phyloP scores from a whole-genome alignment of 2,329 filamentous ascomycete genomes.

The Hymenoscyphus linearis region DNA sequence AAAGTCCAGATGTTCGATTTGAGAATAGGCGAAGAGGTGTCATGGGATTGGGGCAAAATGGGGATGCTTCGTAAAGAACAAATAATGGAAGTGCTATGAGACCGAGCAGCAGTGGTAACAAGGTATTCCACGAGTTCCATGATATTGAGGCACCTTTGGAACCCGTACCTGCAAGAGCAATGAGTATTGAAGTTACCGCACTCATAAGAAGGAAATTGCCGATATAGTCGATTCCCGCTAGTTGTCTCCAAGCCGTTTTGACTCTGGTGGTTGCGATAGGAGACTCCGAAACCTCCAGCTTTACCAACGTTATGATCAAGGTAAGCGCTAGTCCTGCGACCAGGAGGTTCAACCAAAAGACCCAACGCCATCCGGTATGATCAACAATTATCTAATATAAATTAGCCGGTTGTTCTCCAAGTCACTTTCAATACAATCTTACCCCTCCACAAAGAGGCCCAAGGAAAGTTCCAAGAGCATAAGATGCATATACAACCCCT shows the following conservation, averaged over 20 bases:
- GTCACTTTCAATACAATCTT: background rate
- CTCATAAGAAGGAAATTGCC: conserved; percentile 1
- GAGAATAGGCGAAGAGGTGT: conserved; percentile 5
- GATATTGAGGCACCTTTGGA: conserved; percentile 2
- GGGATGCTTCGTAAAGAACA: background rate
- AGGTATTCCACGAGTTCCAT: conserved; percentile 4
- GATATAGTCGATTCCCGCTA: conserved; percentile 1
- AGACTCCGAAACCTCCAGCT: background rate
- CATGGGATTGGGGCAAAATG: conserved; percentile 5
- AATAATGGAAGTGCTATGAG: background rate
- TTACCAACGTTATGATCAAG: background rate
- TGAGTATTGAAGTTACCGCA: background rate
- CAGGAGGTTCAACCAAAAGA: conserved; percentile 2
- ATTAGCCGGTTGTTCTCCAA: background rate
- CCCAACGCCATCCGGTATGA: conserved; percentile 1
- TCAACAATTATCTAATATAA: background rate
- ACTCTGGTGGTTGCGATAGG: background rate
- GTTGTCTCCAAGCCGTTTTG: background rate
- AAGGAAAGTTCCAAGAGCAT: background rate
- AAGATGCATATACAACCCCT: background rate
- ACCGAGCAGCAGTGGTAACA: conserved; percentile 4
- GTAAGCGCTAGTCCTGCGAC: background rate
- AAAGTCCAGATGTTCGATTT: background rate
- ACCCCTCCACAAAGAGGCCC: conserved; percentile 2
- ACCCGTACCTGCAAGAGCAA: background rate